A percentile compares a stretch with the other conserved stretches of the same genome.
Evolutionary conservation across 805 yeast genomes (phyloP).

Genomic region (Scheffersomyces amazonensis): DNA sequence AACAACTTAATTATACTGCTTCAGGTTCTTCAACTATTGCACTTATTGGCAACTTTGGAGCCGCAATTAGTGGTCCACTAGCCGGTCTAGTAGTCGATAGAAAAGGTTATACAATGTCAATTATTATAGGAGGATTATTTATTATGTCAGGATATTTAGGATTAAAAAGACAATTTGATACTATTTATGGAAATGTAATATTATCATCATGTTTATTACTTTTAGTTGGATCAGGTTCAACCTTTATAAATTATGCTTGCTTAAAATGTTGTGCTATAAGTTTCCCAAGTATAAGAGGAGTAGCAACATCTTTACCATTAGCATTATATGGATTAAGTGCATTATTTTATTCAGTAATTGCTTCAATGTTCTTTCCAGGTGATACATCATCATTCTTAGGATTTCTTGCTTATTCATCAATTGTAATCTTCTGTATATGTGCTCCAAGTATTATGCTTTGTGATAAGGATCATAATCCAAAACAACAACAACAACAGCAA

Average conservation of each 20-base stretch:
- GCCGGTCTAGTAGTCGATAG: constrained; percentile 65
- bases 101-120: constrained; percentile 54
- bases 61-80: constrained; percentile 62
- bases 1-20: constrained; percentile 53
- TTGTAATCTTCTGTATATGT: constrained; percentile 41
- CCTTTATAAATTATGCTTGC: constrained; percentile 60
- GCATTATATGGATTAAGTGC: constrained; percentile 77
- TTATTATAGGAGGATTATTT: constrained; percentile 47
- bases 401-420: constrained; percentile 41
- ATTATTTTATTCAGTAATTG: constrained; percentile 57
- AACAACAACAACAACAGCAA: constrained; percentile 1
- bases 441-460: constrained; percentile 44
- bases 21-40: constrained; percentile 64
- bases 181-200: constrained; percentile 32
- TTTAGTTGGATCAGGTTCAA: constrained; percentile 66
- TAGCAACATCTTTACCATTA: constrained; percentile 74
- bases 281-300: constrained; percentile 65
- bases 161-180: constrained; percentile 49
- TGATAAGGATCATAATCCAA: constrained; percentile 28
- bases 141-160: constrained; percentile 56
- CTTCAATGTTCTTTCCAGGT: constrained; percentile 51
- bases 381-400: constrained; percentile 55
- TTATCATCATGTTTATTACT: constrained; percentile 47
- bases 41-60: constrained; percentile 64
- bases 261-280: constrained; percentile 72